Evolutionary conservation across 768 basidiomycete species (phyloP).

Genomic region (Sporobolomyces phaffii): DNA sequence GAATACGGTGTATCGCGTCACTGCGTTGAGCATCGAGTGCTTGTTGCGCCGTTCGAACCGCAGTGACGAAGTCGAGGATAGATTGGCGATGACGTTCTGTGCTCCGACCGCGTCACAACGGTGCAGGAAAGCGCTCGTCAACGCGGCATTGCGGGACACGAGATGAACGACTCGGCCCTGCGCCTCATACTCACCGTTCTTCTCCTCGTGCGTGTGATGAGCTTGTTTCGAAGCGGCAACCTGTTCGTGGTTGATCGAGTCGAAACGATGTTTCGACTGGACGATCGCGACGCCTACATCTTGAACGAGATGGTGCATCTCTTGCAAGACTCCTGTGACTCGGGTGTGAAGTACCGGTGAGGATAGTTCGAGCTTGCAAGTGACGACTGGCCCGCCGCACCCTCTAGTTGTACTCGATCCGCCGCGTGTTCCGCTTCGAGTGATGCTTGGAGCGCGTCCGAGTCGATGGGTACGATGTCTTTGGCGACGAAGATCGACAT

Average conservation of each 20-base stretch:
- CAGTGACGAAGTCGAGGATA: no score
- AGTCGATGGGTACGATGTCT: background rate
- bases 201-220: background rate
- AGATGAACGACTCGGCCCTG: no score
- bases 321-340: background rate
- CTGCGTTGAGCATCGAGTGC: no score
- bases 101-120: no score
- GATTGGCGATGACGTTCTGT: no score
- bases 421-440: no score
- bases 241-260: background rate
- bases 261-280: background rate
- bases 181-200: constrained; percentile 12
- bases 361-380: background rate
- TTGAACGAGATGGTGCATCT: background rate
- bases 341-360: no score
- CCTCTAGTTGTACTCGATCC: background rate
- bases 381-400: background rate
- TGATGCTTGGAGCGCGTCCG: background rate
- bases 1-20: no score
- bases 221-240: background rate
- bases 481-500: background rate
- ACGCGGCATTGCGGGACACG: no score
- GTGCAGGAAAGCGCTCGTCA: no score
- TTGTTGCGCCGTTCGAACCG: no score
- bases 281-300: background rate